Percentiles rank a stretch among this genome's conserved stretches.
Conservation (phyloP, 441 rosid genomes). For the Melianthus villosus region DNA sequence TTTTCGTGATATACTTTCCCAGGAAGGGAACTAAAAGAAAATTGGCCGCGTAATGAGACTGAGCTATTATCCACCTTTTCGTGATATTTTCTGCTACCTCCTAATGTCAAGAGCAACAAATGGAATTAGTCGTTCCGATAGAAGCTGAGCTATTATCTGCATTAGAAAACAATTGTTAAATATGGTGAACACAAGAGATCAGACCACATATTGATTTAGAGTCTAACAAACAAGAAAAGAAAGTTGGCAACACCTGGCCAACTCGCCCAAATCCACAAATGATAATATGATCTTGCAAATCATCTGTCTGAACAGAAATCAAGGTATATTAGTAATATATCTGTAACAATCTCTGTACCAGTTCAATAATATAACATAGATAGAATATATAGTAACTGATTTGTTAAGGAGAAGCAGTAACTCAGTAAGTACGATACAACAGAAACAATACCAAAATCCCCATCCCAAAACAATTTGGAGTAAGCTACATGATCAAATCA, state of each 20-base stretch:
- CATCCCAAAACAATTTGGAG: no score
- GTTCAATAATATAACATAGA: no score
- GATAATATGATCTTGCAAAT: slow-evolving; percentile 88
- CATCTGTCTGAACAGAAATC: slow-evolving; percentile 64
- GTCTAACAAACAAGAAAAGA: slow-evolving; percentile 4
- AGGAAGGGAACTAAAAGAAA: neutral
- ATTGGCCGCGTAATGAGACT: neutral
- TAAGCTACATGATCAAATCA: no score
- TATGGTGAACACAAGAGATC: no score
- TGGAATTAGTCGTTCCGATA: slow-evolving; percentile 88
- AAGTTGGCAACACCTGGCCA: slow-evolving; percentile 56
- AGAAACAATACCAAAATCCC: no score
- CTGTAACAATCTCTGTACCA: no score
- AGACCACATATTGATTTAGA: no score
- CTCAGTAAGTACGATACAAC: no score
- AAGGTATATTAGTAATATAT: neutral
- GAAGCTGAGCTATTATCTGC: slow-evolving; percentile 98
- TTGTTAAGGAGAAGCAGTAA: no score
- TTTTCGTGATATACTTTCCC: neutral
- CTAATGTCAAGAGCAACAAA: slow-evolving; percentile 92
- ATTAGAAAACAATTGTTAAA: no score
- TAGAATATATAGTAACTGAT: no score
- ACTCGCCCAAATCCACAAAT: slow-evolving; percentile 96
- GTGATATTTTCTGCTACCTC: slow-evolving; percentile 54
- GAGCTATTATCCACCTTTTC: no score